Evolutionary conservation across 73 alveolate genomes (phyloP).

Genomic region (Durusdinium trenchii): DNA sequence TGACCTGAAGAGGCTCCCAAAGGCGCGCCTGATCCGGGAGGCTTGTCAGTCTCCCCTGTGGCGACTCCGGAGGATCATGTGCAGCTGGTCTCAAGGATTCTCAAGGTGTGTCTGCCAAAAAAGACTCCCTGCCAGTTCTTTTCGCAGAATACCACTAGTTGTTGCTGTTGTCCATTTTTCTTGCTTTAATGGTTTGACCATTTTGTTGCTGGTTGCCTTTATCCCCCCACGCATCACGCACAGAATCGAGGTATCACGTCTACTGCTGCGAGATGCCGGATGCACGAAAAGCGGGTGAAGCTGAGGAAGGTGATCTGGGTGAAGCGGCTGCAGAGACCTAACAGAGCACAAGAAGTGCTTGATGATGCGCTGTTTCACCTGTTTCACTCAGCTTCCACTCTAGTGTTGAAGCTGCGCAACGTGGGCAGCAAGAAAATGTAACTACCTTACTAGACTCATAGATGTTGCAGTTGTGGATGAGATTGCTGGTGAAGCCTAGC

Average conservation of each 20-base stretch:
- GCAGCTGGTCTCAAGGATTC: constrained; percentile 1
- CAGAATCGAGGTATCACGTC: constrained; percentile 63
- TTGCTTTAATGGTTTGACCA: background rate
- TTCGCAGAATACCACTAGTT: background rate
- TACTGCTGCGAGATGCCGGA: constrained; percentile 79
- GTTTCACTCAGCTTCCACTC: too few relatives aligned
- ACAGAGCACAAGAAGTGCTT: background rate
- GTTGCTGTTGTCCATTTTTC: background rate
- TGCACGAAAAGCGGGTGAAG: background rate
- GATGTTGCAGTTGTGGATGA: too few relatives aligned
- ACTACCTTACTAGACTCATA: too few relatives aligned
- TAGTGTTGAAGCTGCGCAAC: too few relatives aligned
- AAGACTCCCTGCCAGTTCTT: background rate
- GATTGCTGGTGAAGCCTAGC: too few relatives aligned
- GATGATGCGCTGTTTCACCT: too few relatives aligned
- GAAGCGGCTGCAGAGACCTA: background rate
- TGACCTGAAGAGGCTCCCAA: constrained; percentile 25
- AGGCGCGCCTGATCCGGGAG: constrained; percentile 81
- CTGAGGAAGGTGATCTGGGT: background rate
- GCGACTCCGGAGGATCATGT: constrained; percentile 68
- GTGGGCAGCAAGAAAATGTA: too few relatives aligned
- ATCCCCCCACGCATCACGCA: background rate
- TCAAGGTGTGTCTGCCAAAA: background rate
- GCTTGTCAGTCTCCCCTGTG: constrained; percentile 45
- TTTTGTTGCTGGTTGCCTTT: background rate